Percentiles rank a stretch among this genome's conserved stretches.
Evolutionary conservation across 257 asterid genomes (phyloP).

Genomic region (Haberlea rhodopensis): DNA sequence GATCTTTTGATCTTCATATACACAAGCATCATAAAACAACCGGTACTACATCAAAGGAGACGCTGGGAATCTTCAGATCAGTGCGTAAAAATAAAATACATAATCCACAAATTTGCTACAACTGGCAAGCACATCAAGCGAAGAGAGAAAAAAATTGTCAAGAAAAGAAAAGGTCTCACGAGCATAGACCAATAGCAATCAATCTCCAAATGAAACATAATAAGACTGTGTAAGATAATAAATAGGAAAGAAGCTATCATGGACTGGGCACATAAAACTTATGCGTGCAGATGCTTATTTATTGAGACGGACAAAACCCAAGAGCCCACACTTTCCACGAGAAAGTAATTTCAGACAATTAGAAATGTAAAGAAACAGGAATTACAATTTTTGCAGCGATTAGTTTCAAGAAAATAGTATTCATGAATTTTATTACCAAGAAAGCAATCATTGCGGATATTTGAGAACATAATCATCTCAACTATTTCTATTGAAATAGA

Average conservation of each 20-base stretch:
- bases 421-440: neutral
- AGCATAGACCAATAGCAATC: neutral
- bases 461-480: neutral
- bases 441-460: neutral
- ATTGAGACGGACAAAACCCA: conserved; percentile 12
- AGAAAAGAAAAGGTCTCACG: conserved; percentile 15
- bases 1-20: conserved; percentile 5
- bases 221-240: conserved; percentile 10
- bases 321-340: neutral
- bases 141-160: conserved; percentile 4
- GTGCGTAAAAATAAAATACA: neutral
- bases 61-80: conserved; percentile 15
- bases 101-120: conserved; percentile 14
- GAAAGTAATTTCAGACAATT: neutral
- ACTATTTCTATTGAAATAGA: conserved; percentile 9
- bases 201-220: conserved; percentile 2
- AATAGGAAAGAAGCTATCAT: conserved; percentile 14
- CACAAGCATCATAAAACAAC: conserved; percentile 15
- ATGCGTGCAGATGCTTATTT: neutral
- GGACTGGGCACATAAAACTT: neutral
- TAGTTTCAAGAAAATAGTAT: no score
- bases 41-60: conserved; percentile 1
- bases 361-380: neutral
- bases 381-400: neutral
- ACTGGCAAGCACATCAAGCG: neutral